These are phyloP conservation scores for Morella rubra DNA, from an alignment of 306 rosid species.

Conservation along the genomic window DNA sequence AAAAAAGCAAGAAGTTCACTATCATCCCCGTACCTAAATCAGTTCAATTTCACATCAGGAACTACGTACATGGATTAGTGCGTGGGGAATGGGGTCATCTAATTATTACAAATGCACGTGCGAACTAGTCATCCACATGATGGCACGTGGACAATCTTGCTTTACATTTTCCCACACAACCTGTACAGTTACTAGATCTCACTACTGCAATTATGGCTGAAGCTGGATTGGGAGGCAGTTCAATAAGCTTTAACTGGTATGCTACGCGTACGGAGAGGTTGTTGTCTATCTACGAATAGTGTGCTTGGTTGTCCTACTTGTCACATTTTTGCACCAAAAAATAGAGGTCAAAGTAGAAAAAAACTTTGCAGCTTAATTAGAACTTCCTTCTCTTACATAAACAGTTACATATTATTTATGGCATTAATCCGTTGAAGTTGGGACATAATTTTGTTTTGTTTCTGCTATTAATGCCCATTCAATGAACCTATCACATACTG, in stretches of 20 bases:
- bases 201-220: conserved; percentile 29
- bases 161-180: conserved; percentile 9
- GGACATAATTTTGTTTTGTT: too few species aligned
- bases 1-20: background rate
- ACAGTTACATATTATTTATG: too few species aligned
- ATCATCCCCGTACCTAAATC: background rate
- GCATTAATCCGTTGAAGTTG: too few species aligned
- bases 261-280: background rate
- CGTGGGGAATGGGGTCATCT: conserved; percentile 37
- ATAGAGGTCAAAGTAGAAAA: too few species aligned
- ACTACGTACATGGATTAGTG: conserved; percentile 1
- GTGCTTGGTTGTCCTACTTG: too few species aligned
- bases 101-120: conserved; percentile 16
- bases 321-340: too few species aligned
- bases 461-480: background rate
- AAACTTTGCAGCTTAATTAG: too few species aligned
- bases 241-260: conserved; percentile 1
- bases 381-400: too few species aligned
- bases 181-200: conserved; percentile 16
- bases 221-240: conserved; percentile 7
- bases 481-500: background rate
- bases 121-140: conserved; percentile 24
- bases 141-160: conserved; percentile 34
- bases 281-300: too few species aligned
- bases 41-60: conserved; percentile 7